Evolutionary conservation across 169 alveolate species (phyloP), one percentile per base, ranked within the genome.

Genomic region (Besnoitia besnoiti): DNA sequence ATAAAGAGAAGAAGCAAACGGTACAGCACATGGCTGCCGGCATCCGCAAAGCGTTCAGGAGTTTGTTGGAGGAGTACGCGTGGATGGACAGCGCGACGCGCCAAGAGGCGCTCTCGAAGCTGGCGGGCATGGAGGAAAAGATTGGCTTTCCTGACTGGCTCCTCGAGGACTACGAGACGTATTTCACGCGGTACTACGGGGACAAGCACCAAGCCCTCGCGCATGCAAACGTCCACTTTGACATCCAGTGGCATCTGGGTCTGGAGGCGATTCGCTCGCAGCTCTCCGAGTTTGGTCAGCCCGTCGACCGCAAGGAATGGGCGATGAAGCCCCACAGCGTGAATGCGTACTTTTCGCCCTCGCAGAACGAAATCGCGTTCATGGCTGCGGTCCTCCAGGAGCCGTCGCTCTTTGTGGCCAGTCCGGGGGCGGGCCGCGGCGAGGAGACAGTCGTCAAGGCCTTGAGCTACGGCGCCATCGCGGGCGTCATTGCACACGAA

Each of bases 11-110:
- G 77, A 61, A 59, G 77, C 14, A 42, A 46, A 4, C 49, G 0
- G 91, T 47, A 35, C 73, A 85, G 76, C 49, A 46, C 40, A 59
- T 85, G 47, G 91, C 46, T 21, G 0, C 35, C 14, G 5, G 33
- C 33, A 37, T 85, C 37, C 35, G 51, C n/a, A 8, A 30, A 16
- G 91, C 91, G 33, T 85, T 85, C 40, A 35, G n/a, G 40, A 42
- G 40, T 33, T 24, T 39, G 10, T 16, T 85, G 30, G 39, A 50
- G n/a, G 51, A 85, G 76, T 85, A 42, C 80, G 51, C 91, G 76
- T 85, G 91, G 91, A 85, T 85, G 91, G 91, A 85, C 51, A 10
- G 14, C 33, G n/a, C 91, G 37, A 85, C 91, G 33, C 91, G 91
- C 19, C 49, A 51, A 0, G 51, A 85, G n/a, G 91, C 91, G 49